Conservation (phyloP, 2,329 filamentous ascomycete species). For the Fusarium tricinctum region DNA sequence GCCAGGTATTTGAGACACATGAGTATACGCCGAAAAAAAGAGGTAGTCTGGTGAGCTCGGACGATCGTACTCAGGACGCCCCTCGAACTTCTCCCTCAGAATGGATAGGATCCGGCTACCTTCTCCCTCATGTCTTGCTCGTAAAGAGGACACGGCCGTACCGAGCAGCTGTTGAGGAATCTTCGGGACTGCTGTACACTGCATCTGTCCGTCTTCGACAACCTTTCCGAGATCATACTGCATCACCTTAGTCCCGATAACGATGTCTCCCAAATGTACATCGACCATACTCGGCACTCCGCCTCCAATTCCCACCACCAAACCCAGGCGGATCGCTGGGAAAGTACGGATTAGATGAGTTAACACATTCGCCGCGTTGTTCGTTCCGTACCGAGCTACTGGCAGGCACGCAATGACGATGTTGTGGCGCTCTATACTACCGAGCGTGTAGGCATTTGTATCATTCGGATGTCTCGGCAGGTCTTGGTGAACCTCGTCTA, state of each 20-base stretch:
- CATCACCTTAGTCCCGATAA: neutral
- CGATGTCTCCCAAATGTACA: neutral
- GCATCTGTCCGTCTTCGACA: rapidly evolving
- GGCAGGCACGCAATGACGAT: constrained; percentile 48
- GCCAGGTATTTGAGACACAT: neutral
- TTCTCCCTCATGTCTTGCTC: neutral
- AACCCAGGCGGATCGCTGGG: rapidly evolving
- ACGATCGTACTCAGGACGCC: rapidly evolving
- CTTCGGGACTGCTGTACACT: neutral
- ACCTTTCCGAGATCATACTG: neutral
- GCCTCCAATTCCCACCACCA: neutral
- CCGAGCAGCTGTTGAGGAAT: neutral
- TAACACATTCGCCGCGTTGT: neutral
- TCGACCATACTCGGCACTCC: neutral
- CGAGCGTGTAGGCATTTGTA: constrained; percentile 45
- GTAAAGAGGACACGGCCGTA: neutral
- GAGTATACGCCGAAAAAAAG: rapidly evolving
- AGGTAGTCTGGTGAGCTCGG: neutral
- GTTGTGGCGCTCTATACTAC: constrained; percentile 43
- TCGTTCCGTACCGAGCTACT: constrained; percentile 24
- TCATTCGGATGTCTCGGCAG: constrained; percentile 30
- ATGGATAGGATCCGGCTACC: neutral
- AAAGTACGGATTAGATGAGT: neutral
- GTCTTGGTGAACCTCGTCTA: constrained; percentile 46
- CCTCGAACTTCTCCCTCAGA: neutral